Conservation (phyloP, 805 yeast species). For the Barnettozyma siamensis region DNA sequence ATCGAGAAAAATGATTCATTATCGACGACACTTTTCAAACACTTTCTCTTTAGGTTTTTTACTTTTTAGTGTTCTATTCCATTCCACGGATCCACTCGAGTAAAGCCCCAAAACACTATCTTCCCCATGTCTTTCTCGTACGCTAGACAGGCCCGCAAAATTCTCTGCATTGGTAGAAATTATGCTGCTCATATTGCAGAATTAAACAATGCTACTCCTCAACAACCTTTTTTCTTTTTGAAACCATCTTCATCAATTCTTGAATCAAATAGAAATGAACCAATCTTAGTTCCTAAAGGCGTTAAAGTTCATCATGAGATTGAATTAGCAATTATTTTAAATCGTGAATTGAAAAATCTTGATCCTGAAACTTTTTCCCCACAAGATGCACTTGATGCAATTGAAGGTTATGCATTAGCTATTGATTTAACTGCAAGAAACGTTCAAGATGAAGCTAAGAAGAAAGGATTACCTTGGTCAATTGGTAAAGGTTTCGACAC, state of each 20-base stretch:
- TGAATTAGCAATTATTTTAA: constrained; percentile 78
- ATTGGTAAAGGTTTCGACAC: constrained; percentile 97
- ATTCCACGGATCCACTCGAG: too few relatives aligned
- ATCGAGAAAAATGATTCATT: not conserved
- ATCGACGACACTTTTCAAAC: too few relatives aligned
- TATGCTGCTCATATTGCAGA: constrained; percentile 96
- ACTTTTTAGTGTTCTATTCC: too few relatives aligned
- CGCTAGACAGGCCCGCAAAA: constrained; percentile 61
- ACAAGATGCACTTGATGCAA: constrained; percentile 66
- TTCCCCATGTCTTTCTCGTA: constrained; percentile 31
- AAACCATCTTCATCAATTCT: constrained; percentile 83
- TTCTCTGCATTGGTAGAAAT: constrained; percentile 93
- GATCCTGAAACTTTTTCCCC: constrained; percentile 50
- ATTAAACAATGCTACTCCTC: constrained; percentile 73
- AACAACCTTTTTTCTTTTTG: constrained; percentile 85
- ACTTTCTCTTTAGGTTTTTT: too few relatives aligned
- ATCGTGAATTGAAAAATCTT: constrained; percentile 55
- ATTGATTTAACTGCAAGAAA: constrained; percentile 94
- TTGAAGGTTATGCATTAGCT: constrained; percentile 84
- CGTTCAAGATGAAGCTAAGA: constrained; percentile 91
- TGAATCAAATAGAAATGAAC: constrained; percentile 18
- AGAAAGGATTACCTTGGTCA: constrained; percentile 94
- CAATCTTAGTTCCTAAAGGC: constrained; percentile 71
- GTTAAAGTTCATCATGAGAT: constrained; percentile 85
- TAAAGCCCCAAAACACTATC: too few relatives aligned